phyloP scores from a whole-genome alignment of 352 stramenopile species.

The Phytophthora syringae region DNA sequence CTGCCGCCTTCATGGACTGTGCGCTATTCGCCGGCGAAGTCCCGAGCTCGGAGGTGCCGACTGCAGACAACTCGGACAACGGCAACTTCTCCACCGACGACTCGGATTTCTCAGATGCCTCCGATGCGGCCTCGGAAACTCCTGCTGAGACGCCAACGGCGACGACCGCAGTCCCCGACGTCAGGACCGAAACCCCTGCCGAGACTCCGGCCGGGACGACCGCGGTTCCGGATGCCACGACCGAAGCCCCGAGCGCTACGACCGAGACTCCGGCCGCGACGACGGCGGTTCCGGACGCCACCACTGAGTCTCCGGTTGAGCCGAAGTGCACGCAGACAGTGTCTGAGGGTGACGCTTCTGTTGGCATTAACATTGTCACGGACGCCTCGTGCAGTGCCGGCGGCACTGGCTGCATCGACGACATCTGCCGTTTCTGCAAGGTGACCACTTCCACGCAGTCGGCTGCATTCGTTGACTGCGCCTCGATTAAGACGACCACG shows the following conservation, averaged over 20 bases:
- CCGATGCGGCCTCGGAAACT: neutral
- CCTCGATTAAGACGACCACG: conserved; percentile 11
- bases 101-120: conserved; percentile 17
- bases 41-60: conserved; percentile 6
- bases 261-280: conserved; percentile 19
- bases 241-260: conserved; percentile 3
- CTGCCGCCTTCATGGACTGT: conserved; percentile 31
- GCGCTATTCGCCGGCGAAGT: conserved; percentile 4
- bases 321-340: conserved; percentile 23
- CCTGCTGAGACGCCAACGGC: conserved; percentile 12
- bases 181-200: conserved; percentile 2
- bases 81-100: conserved; percentile 10
- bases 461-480: conserved; percentile 29
- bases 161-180: no score
- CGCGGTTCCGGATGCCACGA: neutral
- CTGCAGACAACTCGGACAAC: conserved; percentile 9
- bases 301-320: neutral
- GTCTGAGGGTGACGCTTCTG: conserved; percentile 33
- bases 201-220: conserved; percentile 1
- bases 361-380: conserved; percentile 46
- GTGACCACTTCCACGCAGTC: conserved; percentile 25
- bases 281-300: neutral
- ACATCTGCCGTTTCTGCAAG: conserved; percentile 59
- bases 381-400: conserved; percentile 39
- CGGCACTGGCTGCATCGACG: conserved; percentile 46